These are phyloP conservation scores for Lasiodiplodia hormozganensis DNA, from an alignment of 2,329 filamentous ascomycete genomes.

Conservation along the genomic window DNA sequence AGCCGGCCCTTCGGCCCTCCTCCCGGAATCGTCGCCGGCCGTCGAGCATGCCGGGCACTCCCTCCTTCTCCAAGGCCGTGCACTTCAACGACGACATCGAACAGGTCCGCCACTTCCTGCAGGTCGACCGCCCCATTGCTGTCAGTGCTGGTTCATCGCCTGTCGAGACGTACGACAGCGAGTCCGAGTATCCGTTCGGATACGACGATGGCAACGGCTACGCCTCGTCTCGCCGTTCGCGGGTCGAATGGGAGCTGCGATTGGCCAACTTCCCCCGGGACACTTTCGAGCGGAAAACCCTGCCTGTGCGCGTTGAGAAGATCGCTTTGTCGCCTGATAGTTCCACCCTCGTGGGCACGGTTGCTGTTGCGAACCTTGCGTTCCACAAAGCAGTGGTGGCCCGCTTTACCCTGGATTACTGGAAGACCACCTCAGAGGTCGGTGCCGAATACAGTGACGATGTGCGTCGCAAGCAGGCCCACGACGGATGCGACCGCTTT, in stretches of 20 bases:
- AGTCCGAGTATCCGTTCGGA: constrained; percentile 86
- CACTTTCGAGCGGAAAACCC: constrained; percentile 64
- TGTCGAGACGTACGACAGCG: constrained; percentile 84
- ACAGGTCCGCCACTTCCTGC: constrained; percentile 93
- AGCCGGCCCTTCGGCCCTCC: constrained; percentile 83
- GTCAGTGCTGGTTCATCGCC: constrained; percentile 95
- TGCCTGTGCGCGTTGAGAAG: constrained; percentile 81
- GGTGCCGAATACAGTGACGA: constrained; percentile 86
- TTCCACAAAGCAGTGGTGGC: constrained; percentile 91
- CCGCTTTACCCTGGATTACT: constrained; percentile 95
- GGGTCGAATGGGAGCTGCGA: constrained; percentile 85
- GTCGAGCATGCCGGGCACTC: constrained; percentile 96
- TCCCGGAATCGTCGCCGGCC: constrained; percentile 74
- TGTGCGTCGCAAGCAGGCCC: constrained; percentile 69
- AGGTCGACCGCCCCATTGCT: constrained; percentile 92
- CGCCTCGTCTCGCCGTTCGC: constrained; percentile 47
- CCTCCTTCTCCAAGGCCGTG: constrained; percentile 95
- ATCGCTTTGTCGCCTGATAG: constrained; percentile 89
- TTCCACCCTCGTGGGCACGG: constrained; percentile 81
- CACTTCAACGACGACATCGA: constrained; percentile 97
- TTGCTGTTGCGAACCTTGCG: constrained; percentile 85
- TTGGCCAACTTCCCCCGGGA: constrained; percentile 82
- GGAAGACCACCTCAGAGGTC: constrained; percentile 98
- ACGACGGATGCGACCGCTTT: constrained; percentile 82
- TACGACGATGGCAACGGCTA: constrained; percentile 51